phyloP scores from a whole-genome alignment of 2,329 filamentous ascomycete species.

The Bipolaris cookei region DNA sequence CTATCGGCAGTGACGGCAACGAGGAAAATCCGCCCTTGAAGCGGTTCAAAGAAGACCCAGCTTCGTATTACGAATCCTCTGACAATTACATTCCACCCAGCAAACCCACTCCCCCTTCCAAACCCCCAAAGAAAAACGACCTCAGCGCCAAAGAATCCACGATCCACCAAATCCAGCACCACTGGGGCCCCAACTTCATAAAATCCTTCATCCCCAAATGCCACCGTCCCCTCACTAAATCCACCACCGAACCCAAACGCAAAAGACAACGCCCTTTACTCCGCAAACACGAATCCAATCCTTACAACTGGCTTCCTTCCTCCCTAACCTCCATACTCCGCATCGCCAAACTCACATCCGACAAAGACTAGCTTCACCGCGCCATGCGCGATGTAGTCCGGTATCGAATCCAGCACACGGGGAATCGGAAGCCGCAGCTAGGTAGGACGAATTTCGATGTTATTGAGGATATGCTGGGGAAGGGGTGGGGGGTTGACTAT shows the following conservation, averaged over 20 bases:
- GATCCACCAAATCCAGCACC: conserved; percentile 34
- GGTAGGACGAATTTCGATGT: conserved; percentile 44
- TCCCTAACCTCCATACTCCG: conserved; percentile 38
- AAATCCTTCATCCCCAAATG: conserved; percentile 38
- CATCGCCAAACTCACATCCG: conserved; percentile 30
- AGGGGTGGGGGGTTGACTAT: conserved; percentile 30
- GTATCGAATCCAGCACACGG: conserved; percentile 41
- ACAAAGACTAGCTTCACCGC: conserved; percentile 32
- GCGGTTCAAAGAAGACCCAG: too few species aligned
- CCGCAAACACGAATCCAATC: conserved; percentile 34
- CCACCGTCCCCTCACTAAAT: conserved; percentile 38
- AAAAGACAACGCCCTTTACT: conserved; percentile 23
- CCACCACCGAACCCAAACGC: not conserved
- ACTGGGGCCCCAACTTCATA: conserved; percentile 41
- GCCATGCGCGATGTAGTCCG: conserved; percentile 37
- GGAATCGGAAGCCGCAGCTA: conserved; percentile 42
- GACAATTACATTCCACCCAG: conserved; percentile 7
- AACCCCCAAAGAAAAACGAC: conserved; percentile 38
- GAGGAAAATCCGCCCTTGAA: too few species aligned
- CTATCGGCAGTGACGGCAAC: too few species aligned
- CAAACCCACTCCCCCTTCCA: conserved; percentile 20
- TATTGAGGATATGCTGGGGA: conserved; percentile 41
- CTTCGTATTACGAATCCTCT: too few species aligned
- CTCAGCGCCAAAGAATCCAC: conserved; percentile 32
- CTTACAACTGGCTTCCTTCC: conserved; percentile 38